Base-by-base conservation (phyloP, 1,139 yeast species). In the Trichomonascaceae sp. region DNA sequence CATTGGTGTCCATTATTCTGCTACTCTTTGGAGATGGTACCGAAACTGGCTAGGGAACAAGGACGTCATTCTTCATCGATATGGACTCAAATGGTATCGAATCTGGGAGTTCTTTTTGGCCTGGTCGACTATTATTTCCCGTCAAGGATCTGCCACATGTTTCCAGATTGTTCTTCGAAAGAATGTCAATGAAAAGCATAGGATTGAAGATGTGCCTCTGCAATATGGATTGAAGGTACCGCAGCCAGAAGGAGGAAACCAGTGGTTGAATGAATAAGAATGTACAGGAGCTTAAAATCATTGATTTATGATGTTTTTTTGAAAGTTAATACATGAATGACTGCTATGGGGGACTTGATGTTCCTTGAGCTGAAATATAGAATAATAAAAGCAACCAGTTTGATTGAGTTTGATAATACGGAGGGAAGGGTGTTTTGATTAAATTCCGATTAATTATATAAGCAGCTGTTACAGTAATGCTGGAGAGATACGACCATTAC, bases 11-110 rank as follows among this genome's bases (percentile, higher is more conserved):
- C 93, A 87, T 70, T 89, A 89, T 76, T 87, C 96, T 57, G 89
- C 93, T 50, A 89, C 97, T 55, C 76, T 89, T 67, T 88, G 95
- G 91, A 83, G 85, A 75, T 89, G 96, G 97, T 90, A 90, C 82
- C 78, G 95, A 72, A 90, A 89, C 82, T 89, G 97, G 97, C 70
- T 86, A 65, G 85, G 85, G 59, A 89, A 89, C 82, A 81, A 80
- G 74, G 93, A 87, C 53, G 77, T 82, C 68, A 89, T 82, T 58
- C 77, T 84, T 57, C 80, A 81, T 76, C 87, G 87, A 75, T 89
- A 90, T 67, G 97, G 97, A 64, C 74, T 80, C 63, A 85, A 84
- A 75, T 89, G 96, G 96, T 90, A 77, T 75, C 84, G 96, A 74
- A 88, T 89, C 72, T 89, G 96, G 96, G 96, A 88, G 74, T 88